Evolutionary conservation across 106 monocot genomes (phyloP).

Genomic region (Phalaenopsis aphrodite): DNA sequence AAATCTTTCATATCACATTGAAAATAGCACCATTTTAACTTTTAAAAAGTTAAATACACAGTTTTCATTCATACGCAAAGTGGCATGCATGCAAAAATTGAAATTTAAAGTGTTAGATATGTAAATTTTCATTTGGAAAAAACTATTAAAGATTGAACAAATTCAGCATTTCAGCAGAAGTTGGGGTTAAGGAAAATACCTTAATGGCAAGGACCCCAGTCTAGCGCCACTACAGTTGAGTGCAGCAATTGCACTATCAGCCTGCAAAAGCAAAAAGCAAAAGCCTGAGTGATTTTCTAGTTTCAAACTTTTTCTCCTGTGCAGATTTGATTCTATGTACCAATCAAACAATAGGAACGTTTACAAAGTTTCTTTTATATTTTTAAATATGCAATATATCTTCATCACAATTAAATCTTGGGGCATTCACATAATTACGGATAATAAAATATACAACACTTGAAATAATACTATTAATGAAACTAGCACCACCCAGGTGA

Average conservation of each 20-base stretch:
- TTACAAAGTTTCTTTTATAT: background rate
- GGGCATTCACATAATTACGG: too few species aligned
- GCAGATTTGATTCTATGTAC: background rate
- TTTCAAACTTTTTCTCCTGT: background rate
- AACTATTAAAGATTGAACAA: background rate
- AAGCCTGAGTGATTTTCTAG: background rate
- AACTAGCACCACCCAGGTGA: too few species aligned
- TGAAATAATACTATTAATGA: too few species aligned
- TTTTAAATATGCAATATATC: too few species aligned
- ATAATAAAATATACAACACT: too few species aligned
- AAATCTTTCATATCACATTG: too few species aligned
- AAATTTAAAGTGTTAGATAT: too few species aligned
- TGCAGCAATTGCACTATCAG: slow-evolving; percentile 39
- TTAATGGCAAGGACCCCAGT: slow-evolving; percentile 37
- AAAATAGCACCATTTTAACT: too few species aligned
- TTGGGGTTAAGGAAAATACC: slow-evolving; percentile 9
- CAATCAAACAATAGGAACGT: background rate
- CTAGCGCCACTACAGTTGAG: slow-evolving; percentile 41
- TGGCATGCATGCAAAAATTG: too few species aligned
- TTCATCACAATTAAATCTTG: too few species aligned
- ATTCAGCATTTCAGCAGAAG: background rate
- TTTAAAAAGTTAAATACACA: too few species aligned
- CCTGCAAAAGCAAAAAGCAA: slow-evolving; percentile 13
- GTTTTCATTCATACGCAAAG: too few species aligned
- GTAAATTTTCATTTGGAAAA: background rate